Percentiles rank a stretch among this genome's conserved stretches.
phyloP scores from a whole-genome alignment of 2,329 filamentous ascomycete genomes.

The Herpotrichia juniperi region DNA sequence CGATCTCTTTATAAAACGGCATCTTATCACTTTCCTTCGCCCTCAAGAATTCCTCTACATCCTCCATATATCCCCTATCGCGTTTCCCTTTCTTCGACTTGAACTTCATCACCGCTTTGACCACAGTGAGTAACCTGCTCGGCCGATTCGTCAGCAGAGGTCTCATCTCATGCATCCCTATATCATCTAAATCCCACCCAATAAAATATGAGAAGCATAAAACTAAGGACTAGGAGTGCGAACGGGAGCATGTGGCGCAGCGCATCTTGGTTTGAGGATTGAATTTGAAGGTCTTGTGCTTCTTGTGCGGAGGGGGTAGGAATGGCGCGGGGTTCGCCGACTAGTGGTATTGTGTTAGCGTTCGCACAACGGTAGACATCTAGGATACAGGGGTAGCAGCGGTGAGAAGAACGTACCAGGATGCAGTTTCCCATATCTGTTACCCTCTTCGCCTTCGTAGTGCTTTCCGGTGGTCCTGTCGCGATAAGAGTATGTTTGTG shows the following conservation, averaged over 20 bases:
- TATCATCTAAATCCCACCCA: conserved; percentile 15
- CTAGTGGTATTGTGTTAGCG: conserved; percentile 3
- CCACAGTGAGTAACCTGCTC: conserved; percentile 22
- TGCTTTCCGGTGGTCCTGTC: conserved; percentile 55
- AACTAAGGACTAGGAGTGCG: conserved; percentile 60
- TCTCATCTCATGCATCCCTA: not conserved
- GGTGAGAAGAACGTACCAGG: conserved; percentile 19
- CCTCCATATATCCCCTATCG: conserved; percentile 58
- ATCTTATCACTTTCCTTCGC: conserved; percentile 51
- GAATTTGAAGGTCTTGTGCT: conserved; percentile 23
- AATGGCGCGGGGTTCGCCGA: conserved; percentile 18
- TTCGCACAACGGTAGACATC: not conserved
- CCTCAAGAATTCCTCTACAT: conserved; percentile 54
- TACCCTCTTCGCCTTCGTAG: conserved; percentile 60
- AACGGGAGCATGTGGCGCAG: conserved; percentile 65
- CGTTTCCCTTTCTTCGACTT: conserved; percentile 56
- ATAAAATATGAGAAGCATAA: conserved; percentile 53
- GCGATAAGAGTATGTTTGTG: conserved; percentile 59
- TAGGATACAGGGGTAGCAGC: not conserved
- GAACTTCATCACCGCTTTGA: conserved; percentile 43
- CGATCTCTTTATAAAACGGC: not conserved
- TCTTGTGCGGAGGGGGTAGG: conserved; percentile 22
- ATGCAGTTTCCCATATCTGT: conserved; percentile 56
- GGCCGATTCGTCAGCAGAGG: conserved; percentile 24
- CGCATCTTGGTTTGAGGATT: conserved; percentile 43